A percentile compares a stretch with the other conserved stretches of the same genome.
phyloP scores from a whole-genome alignment of 2,329 filamentous ascomycete genomes.

The Neoarthrinium moseri region DNA sequence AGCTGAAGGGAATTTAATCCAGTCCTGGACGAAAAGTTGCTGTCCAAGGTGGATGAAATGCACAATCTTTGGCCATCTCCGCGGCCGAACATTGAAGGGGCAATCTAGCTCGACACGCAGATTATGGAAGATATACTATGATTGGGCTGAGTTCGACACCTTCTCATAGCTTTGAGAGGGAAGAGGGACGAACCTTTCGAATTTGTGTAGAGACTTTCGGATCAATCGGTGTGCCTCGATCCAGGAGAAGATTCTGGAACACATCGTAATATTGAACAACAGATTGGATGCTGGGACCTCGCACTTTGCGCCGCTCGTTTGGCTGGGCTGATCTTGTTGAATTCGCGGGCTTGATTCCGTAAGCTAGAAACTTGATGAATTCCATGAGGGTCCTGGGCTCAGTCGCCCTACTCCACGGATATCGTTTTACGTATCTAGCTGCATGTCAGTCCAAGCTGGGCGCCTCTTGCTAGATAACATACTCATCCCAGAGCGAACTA shows the following conservation, averaged over 20 bases:
- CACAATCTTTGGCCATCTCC: background rate
- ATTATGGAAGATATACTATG: background rate
- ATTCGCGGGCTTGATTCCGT: background rate
- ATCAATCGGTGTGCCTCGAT: background rate
- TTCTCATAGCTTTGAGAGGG: background rate
- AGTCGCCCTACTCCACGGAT: background rate
- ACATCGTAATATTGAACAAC: background rate
- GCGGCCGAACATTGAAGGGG: background rate
- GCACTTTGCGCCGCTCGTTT: background rate
- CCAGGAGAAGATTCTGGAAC: background rate
- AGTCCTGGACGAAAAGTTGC: background rate
- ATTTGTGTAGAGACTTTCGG: background rate
- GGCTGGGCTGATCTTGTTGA: background rate
- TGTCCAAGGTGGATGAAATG: background rate
- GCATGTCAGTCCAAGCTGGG: background rate
- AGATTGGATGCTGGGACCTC: background rate
- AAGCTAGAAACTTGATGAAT: background rate
- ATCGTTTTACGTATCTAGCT: background rate
- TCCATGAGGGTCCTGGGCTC: background rate
- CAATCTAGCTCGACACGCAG: background rate
- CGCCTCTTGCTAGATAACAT: background rate
- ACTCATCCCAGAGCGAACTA: conserved; percentile 1
- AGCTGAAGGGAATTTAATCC: background rate
- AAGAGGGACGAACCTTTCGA: background rate
- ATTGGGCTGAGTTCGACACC: background rate